Evolutionary conservation across 805 yeast species (phyloP).

Genomic region (Spathaspora sp.): DNA sequence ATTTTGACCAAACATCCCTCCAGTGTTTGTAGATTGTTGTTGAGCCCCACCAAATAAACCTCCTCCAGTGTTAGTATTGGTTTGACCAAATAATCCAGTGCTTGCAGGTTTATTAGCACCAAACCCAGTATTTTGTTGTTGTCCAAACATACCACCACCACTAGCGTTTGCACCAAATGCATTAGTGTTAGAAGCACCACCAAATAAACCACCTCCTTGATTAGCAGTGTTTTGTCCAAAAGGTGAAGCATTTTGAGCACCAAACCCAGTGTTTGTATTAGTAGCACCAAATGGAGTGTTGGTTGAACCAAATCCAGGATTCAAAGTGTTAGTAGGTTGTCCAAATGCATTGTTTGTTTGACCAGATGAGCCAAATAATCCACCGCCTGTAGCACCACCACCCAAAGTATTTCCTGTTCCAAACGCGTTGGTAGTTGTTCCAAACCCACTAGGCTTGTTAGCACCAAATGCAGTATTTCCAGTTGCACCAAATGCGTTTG

Average conservation of each 20-base stretch:
- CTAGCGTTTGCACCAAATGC: slow-evolving; percentile 15
- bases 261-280: slow-evolving; percentile 1
- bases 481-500: slow-evolving; percentile 14
- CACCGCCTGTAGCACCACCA: slow-evolving; percentile 18
- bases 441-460: slow-evolving; percentile 16
- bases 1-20: slow-evolving; percentile 20
- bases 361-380: slow-evolving; percentile 22
- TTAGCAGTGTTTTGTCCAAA: slow-evolving; percentile 10
- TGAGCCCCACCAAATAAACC: slow-evolving; percentile 1
- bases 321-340: slow-evolving; percentile 3
- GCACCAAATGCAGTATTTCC: slow-evolving; percentile 30
- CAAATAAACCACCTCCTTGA: slow-evolving; percentile 11
- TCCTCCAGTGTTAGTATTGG: slow-evolving; percentile 4
- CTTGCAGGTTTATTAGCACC: slow-evolving; percentile 13
- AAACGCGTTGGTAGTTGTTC: slow-evolving; percentile 8
- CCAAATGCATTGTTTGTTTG: slow-evolving; percentile 7
- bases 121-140: slow-evolving; percentile 5
- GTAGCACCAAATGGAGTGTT: slow-evolving; percentile 10
- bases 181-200: slow-evolving; percentile 14
- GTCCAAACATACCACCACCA: slow-evolving; percentile 21
- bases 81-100: slow-evolving; percentile 15
- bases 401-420: slow-evolving; percentile 19
- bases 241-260: slow-evolving; percentile 3
- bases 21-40: slow-evolving; percentile 5
- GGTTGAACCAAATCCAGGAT: slow-evolving; percentile 12